Evolutionary conservation across 306 rosid species (phyloP).

Genomic region (Quercus glauca): DNA sequence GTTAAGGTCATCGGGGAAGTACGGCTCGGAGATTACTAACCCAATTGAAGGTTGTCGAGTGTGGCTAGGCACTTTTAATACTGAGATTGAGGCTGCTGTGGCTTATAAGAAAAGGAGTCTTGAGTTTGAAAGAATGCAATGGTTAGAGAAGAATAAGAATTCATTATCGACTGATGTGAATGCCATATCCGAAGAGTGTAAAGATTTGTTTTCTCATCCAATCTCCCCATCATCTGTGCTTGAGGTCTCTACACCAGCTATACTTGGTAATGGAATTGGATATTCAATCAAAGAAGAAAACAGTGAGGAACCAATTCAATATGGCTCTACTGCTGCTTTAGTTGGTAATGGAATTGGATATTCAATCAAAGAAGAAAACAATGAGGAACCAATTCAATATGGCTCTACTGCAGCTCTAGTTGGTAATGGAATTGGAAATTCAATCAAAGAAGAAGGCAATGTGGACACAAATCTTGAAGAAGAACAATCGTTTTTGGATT

Average conservation of each 20-base stretch:
- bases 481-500: constrained; percentile 9
- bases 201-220: constrained; percentile 24
- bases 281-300: background rate
- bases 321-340: too few species aligned
- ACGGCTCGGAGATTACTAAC: too few species aligned
- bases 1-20: too few species aligned
- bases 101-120: too few species aligned
- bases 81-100: too few species aligned
- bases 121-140: too few species aligned
- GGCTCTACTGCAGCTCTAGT: too few species aligned
- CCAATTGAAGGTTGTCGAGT: too few species aligned
- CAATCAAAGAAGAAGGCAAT: background rate
- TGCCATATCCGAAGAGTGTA: constrained; percentile 15
- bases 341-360: constrained; percentile 1
- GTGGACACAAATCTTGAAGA: constrained; percentile 23
- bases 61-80: too few species aligned
- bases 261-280: constrained; percentile 22
- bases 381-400: constrained; percentile 1
- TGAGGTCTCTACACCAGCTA: constrained; percentile 35
- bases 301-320: constrained; percentile 5
- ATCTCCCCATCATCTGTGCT: constrained; percentile 65
- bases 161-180: background rate
- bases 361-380: background rate
- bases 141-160: background rate
- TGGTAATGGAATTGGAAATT: too few species aligned